Evolutionary conservation across 1,284 basidiomycete genomes (phyloP), one percentile per base, ranked within the genome.

Genomic region (Sanghuangporus sanghuang): DNA sequence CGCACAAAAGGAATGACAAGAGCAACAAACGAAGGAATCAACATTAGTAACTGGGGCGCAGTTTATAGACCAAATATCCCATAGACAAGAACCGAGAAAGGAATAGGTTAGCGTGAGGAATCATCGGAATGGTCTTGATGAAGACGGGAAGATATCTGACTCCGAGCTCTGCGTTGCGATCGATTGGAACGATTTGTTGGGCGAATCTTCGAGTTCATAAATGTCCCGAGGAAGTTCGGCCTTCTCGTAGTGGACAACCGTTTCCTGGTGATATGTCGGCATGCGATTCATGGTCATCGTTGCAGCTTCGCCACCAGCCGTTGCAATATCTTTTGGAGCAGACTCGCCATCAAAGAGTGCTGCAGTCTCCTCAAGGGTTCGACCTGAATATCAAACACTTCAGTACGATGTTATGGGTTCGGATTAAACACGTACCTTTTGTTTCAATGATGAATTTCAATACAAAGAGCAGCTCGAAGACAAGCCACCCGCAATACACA

Each of bases 331-430:
- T 11, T 77, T 73, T 35, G 77, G 76, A 46, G 75, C 59, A 32
- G 50, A n/a, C 8, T 66, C 62, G 16, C 66, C 66, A 50, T 67
- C 64, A 32, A 67, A 70, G 18, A 88, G 72, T 4, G 80, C 81
- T 1, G 86, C 82, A 2, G 85, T 88, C 70, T 89, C 86, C 72
- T 89, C 87, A 27, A 87, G 76, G 1, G 86, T 87, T 35, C 82
- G 79, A 18, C 85, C 84, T 82, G 32, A 35, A 35, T 3, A 18
- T 35, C 9, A 5, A 11, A 61, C 27, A 3, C 3, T 61, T 12
- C 27, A 52, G 36, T 27, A n/a, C 39, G 14, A 23, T 16, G 27
- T 18, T 6, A 21, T 56, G 6, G 39, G 1, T 6, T 23, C 21
- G 27, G 11, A 16, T 57, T 14, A 38, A n/a, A 32, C 6, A 48